Evolutionary conservation across 2,329 filamentous ascomycete species (phyloP), one percentile per base, ranked within the genome.

Genomic region (Grosmannia huntii): DNA sequence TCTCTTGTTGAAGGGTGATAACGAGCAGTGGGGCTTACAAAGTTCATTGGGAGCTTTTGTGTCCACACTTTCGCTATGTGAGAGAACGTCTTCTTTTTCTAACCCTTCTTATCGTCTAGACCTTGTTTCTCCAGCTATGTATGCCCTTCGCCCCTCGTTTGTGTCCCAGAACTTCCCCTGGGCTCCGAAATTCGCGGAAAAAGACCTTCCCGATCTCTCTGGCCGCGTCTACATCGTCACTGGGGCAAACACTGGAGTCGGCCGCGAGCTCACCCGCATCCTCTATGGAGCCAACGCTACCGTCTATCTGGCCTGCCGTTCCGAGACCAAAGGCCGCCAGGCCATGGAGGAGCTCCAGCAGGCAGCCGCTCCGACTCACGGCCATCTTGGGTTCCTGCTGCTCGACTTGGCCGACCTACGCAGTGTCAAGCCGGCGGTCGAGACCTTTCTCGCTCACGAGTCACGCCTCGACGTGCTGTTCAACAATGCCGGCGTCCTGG

Each of bases 251-350:
- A 59, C 62, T 0, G 67, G 67, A 12, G 69, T 80, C 10, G 79
- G 78, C 10, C 69, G 73, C 50, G 76, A 80, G 63, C 68, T 80
- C 9, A 69, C 67, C 53, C 72, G 71, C 50, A 74, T 81, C 5
- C 71, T 83, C 7, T 83, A 82, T 65, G 64, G 67, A 4, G 72
- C 70, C 23, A 74, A 77, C 59, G 78, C 68, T 27, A 78, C 70
- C 2, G 73, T 82, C 49, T 81, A 81, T 64, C 65, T 81, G 33
- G 76, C 76, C 4, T 74, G 72, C 2, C 76, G 78, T 50, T 64
- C 63, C 28, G 60, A 68, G 27, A 62, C 68, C 5, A 75, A 75
- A 58, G 73, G 68, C 19, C 64, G 68, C 6, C 58, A 63, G 0
- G 74, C 74, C 23, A 76, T 81, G 49, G 63, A 67, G 10, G 60